phyloP scores from a whole-genome alignment of 2,329 filamentous ascomycete genomes.

The Nemania sp. region DNA sequence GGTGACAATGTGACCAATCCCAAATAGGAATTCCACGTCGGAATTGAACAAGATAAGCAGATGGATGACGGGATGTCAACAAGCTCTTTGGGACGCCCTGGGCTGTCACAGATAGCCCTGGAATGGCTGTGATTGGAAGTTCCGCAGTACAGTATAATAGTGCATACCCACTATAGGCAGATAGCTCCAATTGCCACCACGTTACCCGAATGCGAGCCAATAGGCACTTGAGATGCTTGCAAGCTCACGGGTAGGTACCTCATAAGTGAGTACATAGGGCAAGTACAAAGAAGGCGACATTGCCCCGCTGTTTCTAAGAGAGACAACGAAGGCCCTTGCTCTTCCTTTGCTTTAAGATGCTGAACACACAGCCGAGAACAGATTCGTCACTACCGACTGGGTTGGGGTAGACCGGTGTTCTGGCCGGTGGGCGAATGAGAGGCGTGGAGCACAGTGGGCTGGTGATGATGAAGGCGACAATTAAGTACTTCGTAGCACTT shows the following conservation, averaged over 20 bases:
- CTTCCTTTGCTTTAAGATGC: too few relatives aligned
- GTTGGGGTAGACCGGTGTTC: too few relatives aligned
- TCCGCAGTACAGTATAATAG: neutral
- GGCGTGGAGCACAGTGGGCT: constrained; percentile 8
- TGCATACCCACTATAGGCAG: neutral
- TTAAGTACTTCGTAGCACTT: too few relatives aligned
- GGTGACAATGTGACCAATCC: constrained; percentile 9
- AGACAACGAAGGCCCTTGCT: too few relatives aligned
- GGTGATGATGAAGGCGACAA: neutral
- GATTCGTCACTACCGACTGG: too few relatives aligned
- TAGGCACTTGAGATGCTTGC: too few relatives aligned
- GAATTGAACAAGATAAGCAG: constrained; percentile 15
- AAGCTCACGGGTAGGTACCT: too few relatives aligned
- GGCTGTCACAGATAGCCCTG: constrained; percentile 12
- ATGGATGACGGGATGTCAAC: constrained; percentile 17
- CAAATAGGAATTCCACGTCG: constrained; percentile 23
- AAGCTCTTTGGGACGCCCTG: constrained; percentile 2
- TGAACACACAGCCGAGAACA: too few relatives aligned
- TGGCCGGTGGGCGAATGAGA: neutral
- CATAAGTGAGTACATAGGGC: too few relatives aligned
- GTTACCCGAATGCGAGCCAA: too few relatives aligned
- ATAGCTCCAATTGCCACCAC: constrained; percentile 12
- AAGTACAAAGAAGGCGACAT: too few relatives aligned
- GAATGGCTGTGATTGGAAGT: constrained; percentile 7
- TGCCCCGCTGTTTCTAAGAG: too few relatives aligned